Conservation (phyloP, 768 basidiomycete genomes). For the Cyclocybe cylindracea region DNA sequence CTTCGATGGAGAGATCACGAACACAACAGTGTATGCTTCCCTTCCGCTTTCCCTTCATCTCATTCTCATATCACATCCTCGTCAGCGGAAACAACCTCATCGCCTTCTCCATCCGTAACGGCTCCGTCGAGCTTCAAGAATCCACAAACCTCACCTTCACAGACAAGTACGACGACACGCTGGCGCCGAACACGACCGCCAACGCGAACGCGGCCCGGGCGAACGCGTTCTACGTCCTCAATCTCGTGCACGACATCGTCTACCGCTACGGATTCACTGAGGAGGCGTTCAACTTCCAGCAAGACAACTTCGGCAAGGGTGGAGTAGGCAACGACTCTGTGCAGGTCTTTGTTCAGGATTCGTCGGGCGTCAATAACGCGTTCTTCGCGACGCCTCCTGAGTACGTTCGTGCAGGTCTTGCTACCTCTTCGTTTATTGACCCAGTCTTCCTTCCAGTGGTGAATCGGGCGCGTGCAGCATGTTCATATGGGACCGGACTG, state of each 20-base stretch:
- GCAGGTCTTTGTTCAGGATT: conserved; percentile 53
- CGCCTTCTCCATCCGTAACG: conserved; percentile 25
- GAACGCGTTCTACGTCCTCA: conserved; percentile 56
- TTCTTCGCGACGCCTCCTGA: conserved; percentile 46
- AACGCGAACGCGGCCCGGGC: conserved; percentile 54
- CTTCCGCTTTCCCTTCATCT: not conserved
- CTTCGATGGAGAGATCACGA: conserved; percentile 10
- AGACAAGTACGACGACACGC: conserved; percentile 29
- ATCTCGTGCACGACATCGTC: conserved; percentile 51
- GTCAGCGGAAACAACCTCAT: conserved; percentile 38
- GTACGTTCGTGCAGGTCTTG: conserved; percentile 19
- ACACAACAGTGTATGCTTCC: conserved; percentile 9
- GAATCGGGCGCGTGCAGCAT: conserved; percentile 34
- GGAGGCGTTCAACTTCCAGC: conserved; percentile 49
- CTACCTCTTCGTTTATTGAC: not conserved
- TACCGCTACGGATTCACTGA: conserved; percentile 54
- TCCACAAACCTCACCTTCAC: conserved; percentile 34
- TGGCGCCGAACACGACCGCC: conserved; percentile 33
- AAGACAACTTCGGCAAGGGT: conserved; percentile 54
- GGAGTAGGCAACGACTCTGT: conserved; percentile 55
- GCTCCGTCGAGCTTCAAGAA: conserved; percentile 33
- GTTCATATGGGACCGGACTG: conserved; percentile 26
- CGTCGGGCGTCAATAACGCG: conserved; percentile 45
- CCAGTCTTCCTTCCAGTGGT: conserved; percentile 23
- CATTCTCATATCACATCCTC: not conserved